Base-by-base conservation (phyloP, 306 rosid genomes). In the Quercus wislizeni region DNA sequence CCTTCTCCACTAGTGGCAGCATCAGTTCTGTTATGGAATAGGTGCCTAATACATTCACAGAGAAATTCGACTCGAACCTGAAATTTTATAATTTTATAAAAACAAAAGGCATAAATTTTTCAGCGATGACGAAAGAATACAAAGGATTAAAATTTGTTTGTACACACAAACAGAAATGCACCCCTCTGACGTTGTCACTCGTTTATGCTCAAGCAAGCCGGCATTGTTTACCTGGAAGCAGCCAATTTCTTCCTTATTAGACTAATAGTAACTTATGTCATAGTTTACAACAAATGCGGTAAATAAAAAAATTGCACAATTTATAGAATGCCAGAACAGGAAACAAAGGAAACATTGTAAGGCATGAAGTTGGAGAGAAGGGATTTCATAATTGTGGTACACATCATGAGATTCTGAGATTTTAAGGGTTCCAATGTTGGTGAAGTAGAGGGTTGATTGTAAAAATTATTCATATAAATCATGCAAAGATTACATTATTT, bases 131-230 rank as follows among this genome's bases (percentile, higher is more conserved):
- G 31, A 73, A 54, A 74, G 17, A 63, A 74, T 20, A 43, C 12
- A 69, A 56, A 54, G 21, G 49, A 28, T 68, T 14, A 46, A 78
- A 55, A 1, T 5, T 21, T 14, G 30, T 27, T 73, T 67, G 68
- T 20, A 69, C 3, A 52, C 11, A 75, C 43, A 12, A 62, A 55
- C n/a, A 71, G 56, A 49, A 38, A 62, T 90, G 5, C 77, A 95
- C 99, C 99, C 97, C 87, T 95, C 99, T 75, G 95, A 38, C 41
- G 99, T 91, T 46, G 90, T 86, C 61, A 89, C 85, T 83, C 93
- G 91, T 73, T 83, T 88, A 70, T 77, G 38, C 91, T 92, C 99
- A 11, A 92, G 83, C 76, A 89, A 0, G n/a, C 99, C 99, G 23
- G 97, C 97, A 84, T 94, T 94, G 86, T 94, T 94, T 70, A 92